A percentile compares a stretch with the other conserved stretches of the same genome.
Conservation (phyloP, 2,329 filamentous ascomycete species). For the Aureobasidium subglaciale region DNA sequence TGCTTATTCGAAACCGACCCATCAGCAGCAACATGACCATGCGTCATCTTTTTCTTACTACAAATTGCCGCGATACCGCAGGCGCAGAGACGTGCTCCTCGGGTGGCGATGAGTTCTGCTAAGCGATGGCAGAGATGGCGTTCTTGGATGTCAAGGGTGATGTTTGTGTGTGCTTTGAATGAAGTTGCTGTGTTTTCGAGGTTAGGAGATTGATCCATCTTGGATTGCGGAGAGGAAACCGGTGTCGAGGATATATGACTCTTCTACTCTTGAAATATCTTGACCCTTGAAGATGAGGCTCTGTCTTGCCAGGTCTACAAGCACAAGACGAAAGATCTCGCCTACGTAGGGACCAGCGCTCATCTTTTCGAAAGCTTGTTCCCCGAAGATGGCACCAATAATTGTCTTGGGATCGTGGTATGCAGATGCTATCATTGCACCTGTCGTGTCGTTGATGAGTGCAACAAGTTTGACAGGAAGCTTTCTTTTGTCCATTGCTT, state of each 20-base stretch:
- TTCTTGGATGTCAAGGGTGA: conserved; percentile 23
- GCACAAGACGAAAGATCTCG: conserved; percentile 83
- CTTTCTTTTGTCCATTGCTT: conserved; percentile 68
- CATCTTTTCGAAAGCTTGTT: conserved; percentile 98
- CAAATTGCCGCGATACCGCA: conserved; percentile 35
- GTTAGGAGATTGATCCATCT: conserved; percentile 42
- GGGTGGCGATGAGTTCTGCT: conserved; percentile 28
- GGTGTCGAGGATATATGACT: conserved; percentile 79
- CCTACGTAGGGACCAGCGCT: conserved; percentile 90
- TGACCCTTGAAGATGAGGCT: conserved; percentile 72
- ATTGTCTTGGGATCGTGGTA: conserved; percentile 81
- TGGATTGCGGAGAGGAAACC: conserved; percentile 88
- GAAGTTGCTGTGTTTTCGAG: conserved; percentile 21
- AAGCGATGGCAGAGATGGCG: conserved; percentile 25
- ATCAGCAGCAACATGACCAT: conserved; percentile 33
- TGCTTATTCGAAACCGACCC: conserved; percentile 36
- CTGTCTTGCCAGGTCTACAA: conserved; percentile 75
- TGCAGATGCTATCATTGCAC: conserved; percentile 80
- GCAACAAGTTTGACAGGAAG: conserved; percentile 79
- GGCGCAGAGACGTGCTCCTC: conserved; percentile 31
- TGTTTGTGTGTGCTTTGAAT: conserved; percentile 22
- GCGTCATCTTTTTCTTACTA: conserved; percentile 25
- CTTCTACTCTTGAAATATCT: conserved; percentile 67
- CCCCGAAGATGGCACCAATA: conserved; percentile 88
- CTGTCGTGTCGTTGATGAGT: conserved; percentile 88